phyloP scores from a whole-genome alignment of 2,329 filamentous ascomycete genomes.

The Pyrenophora teres region DNA sequence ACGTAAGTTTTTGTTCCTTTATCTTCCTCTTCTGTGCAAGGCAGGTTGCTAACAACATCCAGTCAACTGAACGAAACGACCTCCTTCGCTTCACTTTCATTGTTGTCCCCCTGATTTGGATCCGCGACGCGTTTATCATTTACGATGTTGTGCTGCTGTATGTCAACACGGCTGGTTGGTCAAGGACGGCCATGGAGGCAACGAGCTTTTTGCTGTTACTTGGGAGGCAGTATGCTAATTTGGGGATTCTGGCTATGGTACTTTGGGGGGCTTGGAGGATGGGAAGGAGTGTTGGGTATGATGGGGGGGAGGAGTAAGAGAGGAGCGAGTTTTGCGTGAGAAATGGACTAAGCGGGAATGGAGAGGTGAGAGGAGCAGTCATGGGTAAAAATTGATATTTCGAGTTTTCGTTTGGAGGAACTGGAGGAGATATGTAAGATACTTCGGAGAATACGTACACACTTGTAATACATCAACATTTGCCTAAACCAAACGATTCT shows the following conservation, averaged over 20 bases:
- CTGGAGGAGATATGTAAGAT: no score
- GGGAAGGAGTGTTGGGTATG: conserved; percentile 2
- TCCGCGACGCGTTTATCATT: conserved; percentile 11
- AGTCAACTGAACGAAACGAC: conserved; percentile 10
- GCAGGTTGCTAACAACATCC: neutral
- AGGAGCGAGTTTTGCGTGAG: no score
- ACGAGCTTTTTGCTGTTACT: conserved; percentile 7
- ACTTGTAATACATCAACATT: no score
- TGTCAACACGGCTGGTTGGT: conserved; percentile 1
- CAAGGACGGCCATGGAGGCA: neutral
- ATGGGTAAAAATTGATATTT: no score
- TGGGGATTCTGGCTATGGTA: conserved; percentile 6
- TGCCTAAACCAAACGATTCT: no score
- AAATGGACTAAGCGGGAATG: no score
- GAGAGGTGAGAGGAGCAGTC: no score
- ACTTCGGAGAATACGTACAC: no score
- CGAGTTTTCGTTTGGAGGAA: no score
- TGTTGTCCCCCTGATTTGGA: conserved; percentile 10
- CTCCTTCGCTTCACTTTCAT: conserved; percentile 7
- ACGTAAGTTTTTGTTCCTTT: neutral
- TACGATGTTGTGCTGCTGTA: conserved; percentile 9
- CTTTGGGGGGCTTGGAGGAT: conserved; percentile 14
- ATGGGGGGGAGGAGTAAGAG: no score
- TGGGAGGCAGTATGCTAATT: conserved; percentile 5
- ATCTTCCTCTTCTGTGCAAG: neutral